Base-by-base conservation (phyloP, 805 yeast genomes). In the Schwanniomyces pseudopolymorphus region DNA sequence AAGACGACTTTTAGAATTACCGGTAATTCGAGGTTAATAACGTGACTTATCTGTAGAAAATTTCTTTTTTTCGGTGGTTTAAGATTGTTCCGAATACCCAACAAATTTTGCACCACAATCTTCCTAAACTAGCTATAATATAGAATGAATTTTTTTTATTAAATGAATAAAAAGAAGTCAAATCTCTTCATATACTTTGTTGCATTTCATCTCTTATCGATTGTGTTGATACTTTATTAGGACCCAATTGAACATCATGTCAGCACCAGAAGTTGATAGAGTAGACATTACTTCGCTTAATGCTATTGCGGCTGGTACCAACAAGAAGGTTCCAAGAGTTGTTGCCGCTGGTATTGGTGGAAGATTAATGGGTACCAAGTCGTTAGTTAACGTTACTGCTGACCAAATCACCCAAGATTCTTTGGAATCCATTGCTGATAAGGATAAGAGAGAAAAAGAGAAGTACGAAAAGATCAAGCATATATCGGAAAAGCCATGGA, bases 261-360 rank as follows among this genome's bases (percentile, higher is more conserved):
- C 40, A 13, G 11, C 28, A 19, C 21, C 42, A 21, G 47, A 50
- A 38, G 48, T 56, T 28, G 72, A 66, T 33, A 48, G 50, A 20
- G 77, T 83, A 43, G 90, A 87, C 62, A 75, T 87, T 53, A 78
- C 83, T 39, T 72, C 79, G 45, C 89, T 90, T 49, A 87, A 85
- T 65, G 82, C 88, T 40, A 77, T 87, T 50, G 95, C 95, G 14
- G 87, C 94, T 9, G 95, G 95, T 54, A 80, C 88, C 45, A 81
- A 86, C 72, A 85, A 83, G 62, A 77, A 80, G 57, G 74, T 75
- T 46, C 82, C 81, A 43, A 78, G 92, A 67, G 81, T 86, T 43
- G 92, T 86, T 40, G 90, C 90, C 46, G 87, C 90, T 16, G 86
- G 86, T 44, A 66, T 81, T 40, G 86, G 90, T 42, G 94, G 94